Percentiles rank a stretch among this genome's conserved stretches.
phyloP scores from a whole-genome alignment of 78 protist species.

The Guillardia theta region DNA sequence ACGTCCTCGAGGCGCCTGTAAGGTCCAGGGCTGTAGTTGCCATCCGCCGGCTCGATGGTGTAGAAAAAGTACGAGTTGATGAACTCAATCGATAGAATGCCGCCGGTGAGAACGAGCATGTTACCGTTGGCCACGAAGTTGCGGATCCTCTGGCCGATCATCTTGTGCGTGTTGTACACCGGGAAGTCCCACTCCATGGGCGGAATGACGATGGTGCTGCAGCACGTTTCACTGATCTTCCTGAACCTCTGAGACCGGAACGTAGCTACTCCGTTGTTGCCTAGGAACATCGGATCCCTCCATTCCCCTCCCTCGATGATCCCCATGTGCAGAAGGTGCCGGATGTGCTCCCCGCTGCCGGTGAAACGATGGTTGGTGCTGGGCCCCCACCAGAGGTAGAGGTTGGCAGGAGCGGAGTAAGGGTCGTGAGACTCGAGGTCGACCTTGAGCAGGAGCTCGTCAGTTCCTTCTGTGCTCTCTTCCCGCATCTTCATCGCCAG shows the following conservation, averaged over 20 bases:
- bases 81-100: not conserved
- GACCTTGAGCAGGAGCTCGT: conserved; percentile 24
- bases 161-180: conserved; percentile 7
- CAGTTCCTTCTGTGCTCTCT: not conserved
- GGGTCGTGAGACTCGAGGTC: conserved; percentile 5
- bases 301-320: conserved; percentile 21
- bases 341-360: not conserved
- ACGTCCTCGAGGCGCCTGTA: not conserved
- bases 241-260: conserved; percentile 26
- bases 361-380: not conserved
- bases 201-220: not conserved
- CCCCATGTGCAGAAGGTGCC: conserved; percentile 28
- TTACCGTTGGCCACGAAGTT: conserved; percentile 24
- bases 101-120: conserved; percentile 27
- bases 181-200: conserved; percentile 43
- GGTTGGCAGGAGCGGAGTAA: not conserved
- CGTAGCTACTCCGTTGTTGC: not conserved
- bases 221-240: not conserved
- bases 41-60: not conserved
- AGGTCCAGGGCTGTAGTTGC: conserved; percentile 37
- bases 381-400: conserved; percentile 36
- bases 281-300: conserved; percentile 32
- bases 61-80: conserved; percentile 29
- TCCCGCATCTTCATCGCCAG: too few relatives aligned
- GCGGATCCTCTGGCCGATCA: conserved; percentile 27